Evolutionary conservation across 1,139 yeast species (phyloP).

Genomic region (Pichia sp.): DNA sequence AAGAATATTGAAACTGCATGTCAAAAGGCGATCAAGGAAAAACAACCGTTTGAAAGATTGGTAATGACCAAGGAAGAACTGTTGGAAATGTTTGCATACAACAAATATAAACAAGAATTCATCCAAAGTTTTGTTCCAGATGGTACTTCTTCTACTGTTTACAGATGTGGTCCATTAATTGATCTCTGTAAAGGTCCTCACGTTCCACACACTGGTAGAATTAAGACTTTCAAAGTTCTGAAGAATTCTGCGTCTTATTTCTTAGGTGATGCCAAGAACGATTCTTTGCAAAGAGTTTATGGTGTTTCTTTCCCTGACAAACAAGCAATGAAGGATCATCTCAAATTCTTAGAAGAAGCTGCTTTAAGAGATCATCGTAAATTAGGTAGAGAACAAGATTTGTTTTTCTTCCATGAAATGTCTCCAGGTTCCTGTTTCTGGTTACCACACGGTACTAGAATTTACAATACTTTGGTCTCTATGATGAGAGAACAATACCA

Average conservation of each 20-base stretch:
- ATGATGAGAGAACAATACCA: constrained; percentile 76
- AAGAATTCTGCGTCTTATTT: constrained; percentile 96
- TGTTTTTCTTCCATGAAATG: constrained; percentile 90
- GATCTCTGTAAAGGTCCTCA: constrained; percentile 99
- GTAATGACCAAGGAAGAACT: constrained; percentile 88
- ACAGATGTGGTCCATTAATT: constrained; percentile 96
- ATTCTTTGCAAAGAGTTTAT: constrained; percentile 93
- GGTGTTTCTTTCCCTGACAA: constrained; percentile 99
- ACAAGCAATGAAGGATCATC: constrained; percentile 90
- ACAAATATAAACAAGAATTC: constrained; percentile 88
- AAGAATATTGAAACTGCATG: constrained; percentile 79
- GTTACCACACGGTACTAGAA: constrained; percentile 98
- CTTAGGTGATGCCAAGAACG: constrained; percentile 87
- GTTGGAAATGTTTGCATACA: constrained; percentile 88
- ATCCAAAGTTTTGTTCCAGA: constrained; percentile 89
- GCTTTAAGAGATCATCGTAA: constrained; percentile 96
- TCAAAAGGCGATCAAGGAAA: constrained; percentile 87
- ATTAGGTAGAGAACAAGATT: constrained; percentile 93
- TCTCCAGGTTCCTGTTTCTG: constrained; percentile 98
- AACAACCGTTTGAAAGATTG: constrained; percentile 92
- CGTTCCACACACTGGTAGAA: constrained; percentile 94
- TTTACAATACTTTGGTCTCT: constrained; percentile 77
- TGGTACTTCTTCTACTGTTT: constrained; percentile 92
- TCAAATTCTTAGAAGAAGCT: constrained; percentile 94
- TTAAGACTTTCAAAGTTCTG: constrained; percentile 88